A percentile compares a stretch with the other conserved stretches of the same genome.
These are phyloP conservation scores for Colletotrichum agaves DNA, from an alignment of 2,329 filamentous ascomycete species.

Conservation along the genomic window DNA sequence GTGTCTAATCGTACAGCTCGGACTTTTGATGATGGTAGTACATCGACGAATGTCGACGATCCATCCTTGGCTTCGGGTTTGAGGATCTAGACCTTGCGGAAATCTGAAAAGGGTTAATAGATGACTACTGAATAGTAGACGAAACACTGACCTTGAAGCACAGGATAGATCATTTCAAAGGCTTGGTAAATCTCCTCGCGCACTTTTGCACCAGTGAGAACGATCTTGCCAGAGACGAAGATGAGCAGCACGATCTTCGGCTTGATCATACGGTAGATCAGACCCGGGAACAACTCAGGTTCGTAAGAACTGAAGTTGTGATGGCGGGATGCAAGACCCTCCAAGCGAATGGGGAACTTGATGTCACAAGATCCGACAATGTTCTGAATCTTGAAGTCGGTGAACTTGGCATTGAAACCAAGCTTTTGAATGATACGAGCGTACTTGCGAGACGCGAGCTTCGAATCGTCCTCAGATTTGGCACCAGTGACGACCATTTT, in stretches of 20 bases:
- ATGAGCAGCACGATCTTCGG: conserved; percentile 98
- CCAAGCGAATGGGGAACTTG: conserved; percentile 98
- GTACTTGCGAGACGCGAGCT: conserved; percentile 96
- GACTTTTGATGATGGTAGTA: conserved; percentile 36
- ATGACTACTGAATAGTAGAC: conserved; percentile 30
- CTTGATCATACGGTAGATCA: conserved; percentile 99
- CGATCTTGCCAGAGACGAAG: conserved; percentile 98
- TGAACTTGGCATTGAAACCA: conserved; percentile 99
- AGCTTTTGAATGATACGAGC: conserved; percentile 99
- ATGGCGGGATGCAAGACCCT: conserved; percentile 95
- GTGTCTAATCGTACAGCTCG: conserved; percentile 55
- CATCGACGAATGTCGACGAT: conserved; percentile 31
- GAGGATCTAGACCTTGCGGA: conserved; percentile 64
- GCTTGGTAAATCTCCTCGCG: conserved; percentile 98
- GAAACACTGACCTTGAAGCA: conserved; percentile 77
- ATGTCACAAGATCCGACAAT: conserved; percentile 99
- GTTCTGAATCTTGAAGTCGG: conserved; percentile 99
- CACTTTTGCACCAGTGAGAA: conserved; percentile 96
- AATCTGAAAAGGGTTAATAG: conserved; percentile 52
- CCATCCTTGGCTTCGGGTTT: conserved; percentile 3
- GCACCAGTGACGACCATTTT: conserved; percentile 99
- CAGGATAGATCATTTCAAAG: conserved; percentile 97
- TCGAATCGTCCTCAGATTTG: conserved; percentile 97
- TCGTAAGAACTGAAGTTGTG: conserved; percentile 99
- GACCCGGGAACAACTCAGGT: conserved; percentile 96